Evolutionary conservation across 441 rosid species (phyloP).

Genomic region (Melastoma candidum): DNA sequence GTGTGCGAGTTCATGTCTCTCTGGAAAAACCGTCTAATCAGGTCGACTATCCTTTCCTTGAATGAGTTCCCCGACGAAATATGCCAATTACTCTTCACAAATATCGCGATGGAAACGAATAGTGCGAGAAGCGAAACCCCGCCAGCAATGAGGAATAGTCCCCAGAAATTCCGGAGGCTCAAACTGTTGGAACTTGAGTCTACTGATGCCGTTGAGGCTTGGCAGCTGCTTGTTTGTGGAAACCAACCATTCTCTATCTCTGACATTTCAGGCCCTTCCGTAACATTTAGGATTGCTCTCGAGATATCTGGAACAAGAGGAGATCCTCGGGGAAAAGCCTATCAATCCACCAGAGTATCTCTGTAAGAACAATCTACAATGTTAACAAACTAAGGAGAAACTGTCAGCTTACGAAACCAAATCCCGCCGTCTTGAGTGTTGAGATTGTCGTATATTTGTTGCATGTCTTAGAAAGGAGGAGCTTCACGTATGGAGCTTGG

Average conservation of each 20-base stretch:
- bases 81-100: slow-evolving; percentile 18
- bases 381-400: not conserved
- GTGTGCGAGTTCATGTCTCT: too few species aligned
- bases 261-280: slow-evolving; percentile 33
- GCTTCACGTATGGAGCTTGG: slow-evolving; percentile 31
- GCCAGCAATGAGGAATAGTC: slow-evolving; percentile 41
- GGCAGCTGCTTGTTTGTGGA: slow-evolving; percentile 22
- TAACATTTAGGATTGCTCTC: slow-evolving; percentile 44
- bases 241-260: slow-evolving; percentile 35
- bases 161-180: slow-evolving; percentile 42
- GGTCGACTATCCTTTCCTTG: too few species aligned
- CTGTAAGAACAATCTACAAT: not conserved
- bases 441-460: slow-evolving; percentile 38
- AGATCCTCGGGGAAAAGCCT: slow-evolving; percentile 55
- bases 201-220: slow-evolving; percentile 14
- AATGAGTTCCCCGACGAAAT: not conserved
- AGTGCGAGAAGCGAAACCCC: slow-evolving; percentile 29
- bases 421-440: slow-evolving; percentile 37
- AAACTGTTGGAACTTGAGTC: slow-evolving; percentile 40
- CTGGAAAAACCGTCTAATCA: too few species aligned
- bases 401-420: slow-evolving; percentile 46
- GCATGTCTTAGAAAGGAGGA: slow-evolving; percentile 35
- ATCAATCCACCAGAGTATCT: not conserved
- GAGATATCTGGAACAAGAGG: slow-evolving; percentile 55
- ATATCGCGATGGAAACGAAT: slow-evolving; percentile 19